Base-by-base conservation (phyloP, 2,329 filamentous ascomycete species). In the Nannizzia gypsea region DNA sequence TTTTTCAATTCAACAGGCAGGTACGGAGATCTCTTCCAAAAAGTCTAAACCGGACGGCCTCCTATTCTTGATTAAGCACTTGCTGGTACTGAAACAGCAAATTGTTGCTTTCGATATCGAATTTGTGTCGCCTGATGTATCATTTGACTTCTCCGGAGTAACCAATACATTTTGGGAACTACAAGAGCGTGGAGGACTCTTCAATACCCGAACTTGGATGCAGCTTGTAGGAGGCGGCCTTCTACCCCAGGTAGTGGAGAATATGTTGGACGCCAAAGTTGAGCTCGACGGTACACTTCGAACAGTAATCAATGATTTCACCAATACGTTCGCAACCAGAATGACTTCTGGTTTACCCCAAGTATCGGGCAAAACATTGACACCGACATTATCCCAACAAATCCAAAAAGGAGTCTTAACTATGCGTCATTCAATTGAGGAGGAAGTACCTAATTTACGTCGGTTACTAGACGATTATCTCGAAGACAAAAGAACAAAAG, bases 31-130 rank as follows among this genome's bases (percentile, higher is more conserved):
- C 65, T 81, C 84, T 60, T 81, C 81, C 38, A 83, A 83, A 60
- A 78, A 81, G 22, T 72, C 73, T n/a, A 76, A 77, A 70, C 80
- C 82, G 1, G 90, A 97, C 70, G 83, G 88, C 0, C 88, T 96
- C 66, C 81, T 99, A 3, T 99, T 99, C 74, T 85, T 96, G 68
- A 86, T 99, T 67, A 93, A 92, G 67, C 96, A 99, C 70, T 81
- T 99, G 1, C 86, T 99, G 56, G 86, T 96, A 56, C 82, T 99
- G 57, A 97, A 97, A 73, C 95, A 96, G 70, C 89, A 96, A 71
- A 88, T 99, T 57, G 85, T 99, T 26, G 91, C 91, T 8, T 90
- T 99, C 63, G 93, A 99, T 74, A 96, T 99, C 65, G 91, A 87
- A 69, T 87, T 81, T 66, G 81, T 85, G 20, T 81, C 82, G 1